Base-by-base conservation (phyloP, 148 eudicot genomes). In the Arctostaphylos glauca region DNA sequence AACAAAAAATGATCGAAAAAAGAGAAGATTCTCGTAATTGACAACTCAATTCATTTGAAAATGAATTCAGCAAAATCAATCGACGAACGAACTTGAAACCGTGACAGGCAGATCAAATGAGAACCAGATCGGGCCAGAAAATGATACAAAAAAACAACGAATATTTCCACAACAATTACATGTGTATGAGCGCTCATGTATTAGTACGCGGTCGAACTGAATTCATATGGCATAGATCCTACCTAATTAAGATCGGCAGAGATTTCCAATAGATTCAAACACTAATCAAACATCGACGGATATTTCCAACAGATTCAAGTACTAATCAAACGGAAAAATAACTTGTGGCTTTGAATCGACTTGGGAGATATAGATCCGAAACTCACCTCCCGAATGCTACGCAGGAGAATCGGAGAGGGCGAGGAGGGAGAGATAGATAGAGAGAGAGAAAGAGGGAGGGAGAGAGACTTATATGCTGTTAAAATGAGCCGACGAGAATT, bases 371-470 rank as follows among this genome's bases (percentile, higher is more conserved):
- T 41, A 75, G 19, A 25, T 66, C 43, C 52, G 53, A 73, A 80
- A 53, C 50, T 49, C 56, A 81, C 83, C 83, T 52, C 83, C 38
- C 31, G 25, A 25, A 21, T 16, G 82, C 16, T 80, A 49, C 64
- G 13, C 47, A 52, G 64, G n/a, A 49, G 19, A 76, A 80, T 81
- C 31, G 41, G 52, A 62, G 47, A 46, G 70, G 15, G 21, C 14
- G 44, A 21, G 52, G 43, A 41, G 16, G 9, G 64, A 16, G 68
- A 21, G 23, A 21, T 38, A 25, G 71, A 66, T 43, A 66, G 71
- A 66, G 15, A 62, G 47, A 46, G 70, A 13, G 21, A 6, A 38
- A 48, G 64, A 16, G 68, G 9, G 23, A 21, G 70, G 12, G 71
- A 66, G 71, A 66, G 71, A 25, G 15, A 31, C 38, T 31, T 31